Base-by-base conservation (phyloP, 805 yeast species). In the Sugiyamaella mastotermitis region DNA sequence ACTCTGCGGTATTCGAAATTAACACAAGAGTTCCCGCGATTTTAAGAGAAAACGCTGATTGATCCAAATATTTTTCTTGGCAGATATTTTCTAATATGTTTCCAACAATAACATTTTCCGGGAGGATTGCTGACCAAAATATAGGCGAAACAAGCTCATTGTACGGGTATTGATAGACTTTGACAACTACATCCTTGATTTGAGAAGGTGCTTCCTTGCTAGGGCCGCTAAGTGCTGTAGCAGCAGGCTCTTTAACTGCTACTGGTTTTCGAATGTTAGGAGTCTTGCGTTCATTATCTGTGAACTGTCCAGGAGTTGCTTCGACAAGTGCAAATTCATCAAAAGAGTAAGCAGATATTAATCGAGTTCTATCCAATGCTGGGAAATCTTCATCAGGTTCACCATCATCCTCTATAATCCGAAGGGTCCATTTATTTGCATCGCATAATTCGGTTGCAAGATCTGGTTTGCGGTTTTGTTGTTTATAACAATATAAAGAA, bases 341-440 rank as follows among this genome's bases (percentile, higher is more conserved):
- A 38, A 78, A 80, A 17, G 86, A 83, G 56, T 86, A 84, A 0
- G 90, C 76, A 2, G 77, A 65, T 19, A 92, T 65, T 3, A 65
- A 51, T 37, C 88, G 66, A 0, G 74, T 69, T 46, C 97, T 65
- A 31, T 82, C 90, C 39, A 92, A 64, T 1, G 88, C 76, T 1
- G 97, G 97, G 64, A 92, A 88, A 37, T 86, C 84, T 24, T 74
- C 80, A 49, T 94, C 98, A 38, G 85, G 87, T 26, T 83, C 80
- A 35, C 94, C 96, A 55, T 88, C 97, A 35, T 90, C 97, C 56
- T 92, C 98, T 1, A 83, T 87, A 16, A 90, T 67, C 41, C 83
- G 83, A 23, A 90, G 53, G 38, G 80, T 69, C 92, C 94, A 86
- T 42, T 61, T 58, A 50, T 82, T 80, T 0, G 88, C 83, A 43